phyloP scores from a whole-genome alignment of 257 asterid species.

The Phtheirospermum japonicum region DNA sequence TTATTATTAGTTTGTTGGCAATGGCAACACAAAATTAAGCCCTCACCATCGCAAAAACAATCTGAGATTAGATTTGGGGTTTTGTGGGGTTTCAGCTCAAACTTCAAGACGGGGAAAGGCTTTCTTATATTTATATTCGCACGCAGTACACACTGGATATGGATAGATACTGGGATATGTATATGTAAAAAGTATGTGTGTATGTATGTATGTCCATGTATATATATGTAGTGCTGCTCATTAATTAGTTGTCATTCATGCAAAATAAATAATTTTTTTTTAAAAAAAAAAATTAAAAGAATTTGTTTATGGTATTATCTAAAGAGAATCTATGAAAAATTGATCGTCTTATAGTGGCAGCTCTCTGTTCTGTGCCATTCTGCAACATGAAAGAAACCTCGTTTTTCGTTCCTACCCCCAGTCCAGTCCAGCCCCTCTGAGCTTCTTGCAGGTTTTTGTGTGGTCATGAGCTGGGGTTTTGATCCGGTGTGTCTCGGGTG shows the following conservation, averaged over 20 bases:
- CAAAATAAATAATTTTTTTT: not conserved
- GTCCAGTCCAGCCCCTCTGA: conserved; percentile 32
- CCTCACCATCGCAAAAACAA: conserved; percentile 18
- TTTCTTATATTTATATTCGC: conserved; percentile 14
- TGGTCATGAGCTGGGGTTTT: conserved; percentile 20
- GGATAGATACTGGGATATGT: not conserved
- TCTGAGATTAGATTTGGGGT: conserved; percentile 2
- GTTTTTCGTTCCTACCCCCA: conserved; percentile 53
- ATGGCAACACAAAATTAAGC: not conserved
- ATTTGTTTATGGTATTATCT: not conserved
- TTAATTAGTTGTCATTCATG: too few relatives aligned
- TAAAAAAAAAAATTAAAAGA: too few relatives aligned
- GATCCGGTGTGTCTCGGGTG: conserved; percentile 34
- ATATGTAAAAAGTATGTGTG: conserved; percentile 7
- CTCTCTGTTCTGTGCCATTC: conserved; percentile 34
- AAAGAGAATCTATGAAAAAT: conserved; percentile 34
- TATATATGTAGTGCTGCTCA: too few relatives aligned
- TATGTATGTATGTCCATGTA: too few relatives aligned
- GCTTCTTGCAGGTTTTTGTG: conserved; percentile 34
- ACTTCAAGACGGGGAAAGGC: too few relatives aligned
- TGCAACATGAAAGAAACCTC: conserved; percentile 48
- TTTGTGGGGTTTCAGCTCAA: conserved; percentile 13
- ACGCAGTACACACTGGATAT: conserved; percentile 20
- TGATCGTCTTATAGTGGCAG: conserved; percentile 25
- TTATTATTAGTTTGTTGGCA: too few relatives aligned